These are phyloP conservation scores for Ustilago vetiveriae DNA, from an alignment of 1,284 basidiomycete species.

Conservation along the genomic window DNA sequence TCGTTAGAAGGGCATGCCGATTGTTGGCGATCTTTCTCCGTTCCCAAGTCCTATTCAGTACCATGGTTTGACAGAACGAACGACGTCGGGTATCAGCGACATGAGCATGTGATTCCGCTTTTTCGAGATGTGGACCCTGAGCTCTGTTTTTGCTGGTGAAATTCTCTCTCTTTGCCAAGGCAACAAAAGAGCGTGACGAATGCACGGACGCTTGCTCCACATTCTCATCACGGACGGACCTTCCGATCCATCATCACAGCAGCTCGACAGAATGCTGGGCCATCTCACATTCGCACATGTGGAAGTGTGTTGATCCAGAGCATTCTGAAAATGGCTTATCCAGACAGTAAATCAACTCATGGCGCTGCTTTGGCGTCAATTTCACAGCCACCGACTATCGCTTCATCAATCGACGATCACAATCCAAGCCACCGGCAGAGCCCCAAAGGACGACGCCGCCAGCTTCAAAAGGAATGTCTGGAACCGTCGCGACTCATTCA, in stretches of 20 bases:
- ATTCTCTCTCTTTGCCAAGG: too few species aligned
- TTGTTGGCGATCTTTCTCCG: too few species aligned
- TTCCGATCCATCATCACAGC: not conserved
- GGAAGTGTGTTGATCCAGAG: not conserved
- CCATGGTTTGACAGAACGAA: too few species aligned
- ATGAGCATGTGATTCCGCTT: too few species aligned
- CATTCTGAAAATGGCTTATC: not conserved
- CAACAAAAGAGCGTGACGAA: not conserved
- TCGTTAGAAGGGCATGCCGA: too few species aligned
- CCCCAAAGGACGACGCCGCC: slow-evolving; percentile 1
- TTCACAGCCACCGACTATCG: not conserved
- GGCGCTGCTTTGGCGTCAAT: not conserved
- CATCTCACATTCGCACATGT: not conserved
- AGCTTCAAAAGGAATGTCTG: slow-evolving; percentile 20
- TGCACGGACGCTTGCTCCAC: not conserved
- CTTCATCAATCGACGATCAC: not conserved
- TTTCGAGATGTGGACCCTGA: too few species aligned
- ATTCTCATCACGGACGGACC: not conserved
- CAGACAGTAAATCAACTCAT: not conserved
- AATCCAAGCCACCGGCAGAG: too few species aligned
- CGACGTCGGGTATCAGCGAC: too few species aligned
- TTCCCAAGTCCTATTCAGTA: too few species aligned
- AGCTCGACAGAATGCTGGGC: not conserved
- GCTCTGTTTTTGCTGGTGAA: too few species aligned
- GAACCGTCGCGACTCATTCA: not conserved